These are phyloP conservation scores for Torrubiellomyces zombiae DNA, from an alignment of 2,329 filamentous ascomycete genomes.

Conservation along the genomic window DNA sequence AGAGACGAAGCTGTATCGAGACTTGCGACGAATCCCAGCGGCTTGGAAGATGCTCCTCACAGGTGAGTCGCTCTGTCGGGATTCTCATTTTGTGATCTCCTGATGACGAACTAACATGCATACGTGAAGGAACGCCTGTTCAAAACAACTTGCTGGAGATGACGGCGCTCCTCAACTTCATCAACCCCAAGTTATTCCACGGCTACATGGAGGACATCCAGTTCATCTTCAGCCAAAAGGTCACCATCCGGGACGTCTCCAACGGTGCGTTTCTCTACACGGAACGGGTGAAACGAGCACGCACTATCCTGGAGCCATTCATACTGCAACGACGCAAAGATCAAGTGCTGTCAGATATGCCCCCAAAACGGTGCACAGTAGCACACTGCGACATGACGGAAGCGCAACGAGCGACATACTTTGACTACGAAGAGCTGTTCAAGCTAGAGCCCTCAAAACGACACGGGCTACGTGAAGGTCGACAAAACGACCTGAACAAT, in stretches of 20 bases:
- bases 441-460: constrained; percentile 39
- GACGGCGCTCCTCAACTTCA: constrained; percentile 79
- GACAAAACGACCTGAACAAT: constrained; percentile 43
- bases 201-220: constrained; percentile 63
- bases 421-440: constrained; percentile 45
- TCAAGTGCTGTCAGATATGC: constrained; percentile 74
- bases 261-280: constrained; percentile 73
- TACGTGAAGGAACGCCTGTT: constrained; percentile 86
- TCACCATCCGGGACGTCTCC: constrained; percentile 62
- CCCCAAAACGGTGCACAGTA: constrained; percentile 60
- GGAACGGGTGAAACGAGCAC: constrained; percentile 71
- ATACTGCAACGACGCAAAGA: constrained; percentile 87
- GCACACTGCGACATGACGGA: constrained; percentile 67
- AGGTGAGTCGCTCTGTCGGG: constrained; percentile 9
- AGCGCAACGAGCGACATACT: constrained; percentile 58
- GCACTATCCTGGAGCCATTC: constrained; percentile 88
- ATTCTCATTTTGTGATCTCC: background rate
- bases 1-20: constrained; percentile 63
- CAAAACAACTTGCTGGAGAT: constrained; percentile 92
- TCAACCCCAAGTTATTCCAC: constrained; percentile 72
- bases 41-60: constrained; percentile 69
- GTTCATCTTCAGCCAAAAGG: constrained; percentile 82
- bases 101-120: constrained; percentile 26
- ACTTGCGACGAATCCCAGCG: constrained; percentile 60
- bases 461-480: constrained; percentile 29